Base-by-base conservation (phyloP, 129 eudicot species). In the Arctium minus region DNA sequence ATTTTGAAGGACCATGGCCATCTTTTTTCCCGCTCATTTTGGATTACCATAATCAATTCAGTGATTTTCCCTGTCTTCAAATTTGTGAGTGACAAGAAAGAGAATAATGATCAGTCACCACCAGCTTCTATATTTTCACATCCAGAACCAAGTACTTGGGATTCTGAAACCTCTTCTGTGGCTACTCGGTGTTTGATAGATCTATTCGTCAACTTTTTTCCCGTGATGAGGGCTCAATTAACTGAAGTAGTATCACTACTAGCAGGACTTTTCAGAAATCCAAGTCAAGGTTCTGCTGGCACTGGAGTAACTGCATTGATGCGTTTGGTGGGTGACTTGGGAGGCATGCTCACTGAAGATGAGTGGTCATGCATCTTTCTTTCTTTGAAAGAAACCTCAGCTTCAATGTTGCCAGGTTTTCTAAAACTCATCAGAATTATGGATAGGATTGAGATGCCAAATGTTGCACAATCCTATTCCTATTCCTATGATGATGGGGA, bases 1-100 rank as follows among this genome's bases (percentile, higher is more conserved):
- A 96, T 96, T 74, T 84, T 96, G 78, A 93, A 91, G 91, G 99
- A 96, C 90, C 99, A 96, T 79, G 99, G 99, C 37, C 91, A 88
- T 76, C 92, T 93, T 69, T 96, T 96, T 83, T 85, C 99, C 15
- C 88, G 89, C 44, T 83, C 92, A 44, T 96, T 96, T 85, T 96
- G 99, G 99, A 87, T 74, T 27, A 86, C 74, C 67, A 86, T 96
- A 38, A 90, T 90, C 86, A 86, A 79, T 35, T 68, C 89, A 32
- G 96, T 92, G 37, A 86, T 96, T 60, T 89, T 85, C 70, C 99
- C 99, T 6, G 77, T 96, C 75, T 93, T 96, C 86, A 84, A 82
- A 79, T 70, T 83, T 73, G 86, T 87, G 22, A 22, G 81, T 73
- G 92, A 80, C 53, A 85, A 80, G 64, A 81, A 86, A 81, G 96